Conservation (phyloP, 2,329 filamentous ascomycete species). For the Ceratocystis cacaofunesta region DNA sequence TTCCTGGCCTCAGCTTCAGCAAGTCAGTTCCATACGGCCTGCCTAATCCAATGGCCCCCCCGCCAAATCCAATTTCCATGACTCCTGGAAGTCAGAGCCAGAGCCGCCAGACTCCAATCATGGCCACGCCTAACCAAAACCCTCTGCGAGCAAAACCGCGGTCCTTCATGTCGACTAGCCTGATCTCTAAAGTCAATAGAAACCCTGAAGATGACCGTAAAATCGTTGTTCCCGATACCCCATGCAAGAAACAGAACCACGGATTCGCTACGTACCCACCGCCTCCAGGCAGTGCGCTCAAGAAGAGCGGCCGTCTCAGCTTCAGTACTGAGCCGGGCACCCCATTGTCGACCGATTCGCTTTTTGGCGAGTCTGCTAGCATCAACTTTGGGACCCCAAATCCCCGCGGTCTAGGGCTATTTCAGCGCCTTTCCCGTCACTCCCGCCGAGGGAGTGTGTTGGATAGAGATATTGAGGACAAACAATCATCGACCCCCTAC, state of each 20-base stretch:
- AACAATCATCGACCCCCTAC: constrained; percentile 27
- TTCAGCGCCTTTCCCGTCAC: constrained; percentile 40
- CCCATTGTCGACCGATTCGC: constrained; percentile 53
- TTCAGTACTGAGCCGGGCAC: constrained; percentile 63
- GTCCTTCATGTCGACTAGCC: constrained; percentile 77
- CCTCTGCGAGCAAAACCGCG: constrained; percentile 12
- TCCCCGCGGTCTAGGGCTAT: constrained; percentile 50
- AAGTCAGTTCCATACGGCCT: constrained; percentile 14
- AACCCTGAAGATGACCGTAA: constrained; percentile 57
- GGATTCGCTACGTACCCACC: constrained; percentile 53
- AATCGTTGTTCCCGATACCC: constrained; percentile 75
- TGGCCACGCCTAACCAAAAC: constrained; percentile 14
- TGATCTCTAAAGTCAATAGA: constrained; percentile 89
- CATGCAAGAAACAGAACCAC: constrained; percentile 70
- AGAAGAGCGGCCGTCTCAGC: constrained; percentile 52
- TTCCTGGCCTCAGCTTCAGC: constrained; percentile 20
- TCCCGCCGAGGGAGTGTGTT: constrained; percentile 53
- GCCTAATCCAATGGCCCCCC: constrained; percentile 9
- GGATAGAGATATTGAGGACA: constrained; percentile 67
- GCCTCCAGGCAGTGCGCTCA: constrained; percentile 43
- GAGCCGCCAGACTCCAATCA: background rate
- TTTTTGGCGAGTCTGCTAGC: constrained; percentile 27
- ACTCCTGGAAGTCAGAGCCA: constrained; percentile 20
- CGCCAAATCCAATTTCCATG: constrained; percentile 25
- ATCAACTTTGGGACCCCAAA: constrained; percentile 33